Conservation (phyloP, 352 stramenopile species). For the Halophytophthora batemanensis region DNA sequence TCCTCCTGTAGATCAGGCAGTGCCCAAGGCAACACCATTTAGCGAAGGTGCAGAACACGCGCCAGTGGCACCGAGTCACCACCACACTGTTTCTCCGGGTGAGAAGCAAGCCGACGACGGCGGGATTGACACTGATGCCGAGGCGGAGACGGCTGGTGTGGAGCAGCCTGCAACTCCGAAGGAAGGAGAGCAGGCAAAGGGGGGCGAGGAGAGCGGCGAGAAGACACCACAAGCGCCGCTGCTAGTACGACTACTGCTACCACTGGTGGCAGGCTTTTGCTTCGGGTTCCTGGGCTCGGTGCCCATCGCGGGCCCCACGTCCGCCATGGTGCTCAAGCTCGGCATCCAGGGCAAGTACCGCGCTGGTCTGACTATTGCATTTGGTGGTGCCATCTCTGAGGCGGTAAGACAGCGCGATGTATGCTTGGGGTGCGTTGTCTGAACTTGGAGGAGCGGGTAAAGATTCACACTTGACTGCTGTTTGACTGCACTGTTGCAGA, state of each 20-base stretch:
- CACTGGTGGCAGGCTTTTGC: slow-evolving; percentile 72
- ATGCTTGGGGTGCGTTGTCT: not conserved
- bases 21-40: not conserved
- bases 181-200: not conserved
- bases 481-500: slow-evolving; percentile 32
- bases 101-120: slow-evolving; percentile 6
- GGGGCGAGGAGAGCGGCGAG: not conserved
- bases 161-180: not conserved
- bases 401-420: slow-evolving; percentile 34
- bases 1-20: slow-evolving; percentile 9
- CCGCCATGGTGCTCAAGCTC: slow-evolving; percentile 86
- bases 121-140: slow-evolving; percentile 13
- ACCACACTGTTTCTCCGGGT: not conserved
- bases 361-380: slow-evolving; percentile 71
- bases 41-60: not conserved
- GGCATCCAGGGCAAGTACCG: slow-evolving; percentile 87
- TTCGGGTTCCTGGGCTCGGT: slow-evolving; percentile 87
- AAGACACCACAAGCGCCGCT: slow-evolving; percentile 27
- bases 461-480: slow-evolving; percentile 2
- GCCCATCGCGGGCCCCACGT: slow-evolving; percentile 78
- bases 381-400: slow-evolving; percentile 82
- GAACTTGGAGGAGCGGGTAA: not conserved
- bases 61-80: too few relatives aligned
- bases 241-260: slow-evolving; percentile 61
- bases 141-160: not conserved